Evolutionary conservation across 1,284 basidiomycete species (phyloP), one percentile per base, ranked within the genome.

Genomic region (Neolentinus lepideus): DNA sequence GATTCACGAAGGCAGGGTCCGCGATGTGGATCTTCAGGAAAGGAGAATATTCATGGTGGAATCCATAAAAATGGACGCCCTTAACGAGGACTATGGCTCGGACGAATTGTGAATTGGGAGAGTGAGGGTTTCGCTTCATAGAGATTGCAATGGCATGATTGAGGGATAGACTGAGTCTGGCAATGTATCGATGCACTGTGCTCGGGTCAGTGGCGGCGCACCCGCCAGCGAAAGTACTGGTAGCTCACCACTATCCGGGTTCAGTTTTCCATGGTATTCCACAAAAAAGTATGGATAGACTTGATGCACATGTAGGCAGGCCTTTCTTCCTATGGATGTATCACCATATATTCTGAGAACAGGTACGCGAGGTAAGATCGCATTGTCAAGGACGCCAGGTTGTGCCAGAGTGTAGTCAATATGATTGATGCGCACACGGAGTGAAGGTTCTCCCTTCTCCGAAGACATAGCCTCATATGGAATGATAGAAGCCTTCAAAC

Each of bases 31-130:
- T 82, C 70, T 98, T 98, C 70, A 99, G 83, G 71, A 92, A 99
- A 26, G 94, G 94, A 10, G 81, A 78, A 66, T 93, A 90, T 25
- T 86, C 84, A 19, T 90, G 77, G 67, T 95, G 90, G 69, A 95
- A 98, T 8, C 96, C 96, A 70, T 98, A 99, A 69, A 98, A 98
- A 62, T 91, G 89, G 22, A 92, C 75, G n/a, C 94, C 96, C 72
- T 98, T 98, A 63, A 95, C 92, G 35, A 96, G 79, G 53, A 94
- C 72, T 51, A 98, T 83, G 8, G 83, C 75, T 57, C 85, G 81
- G 68, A 90, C 75, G 66, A 78, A 89, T 56, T 77, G 79, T 12
- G 83, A 79, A 53, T 76, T 80, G 9, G 70, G 66, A 0, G 79
- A 79, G 10, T 73, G 61, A 3, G 84, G 84, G 55, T 86, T 79